These are phyloP conservation scores for Mycena sp. DNA, from an alignment of 1,284 basidiomycete species.

Conservation along the genomic window DNA sequence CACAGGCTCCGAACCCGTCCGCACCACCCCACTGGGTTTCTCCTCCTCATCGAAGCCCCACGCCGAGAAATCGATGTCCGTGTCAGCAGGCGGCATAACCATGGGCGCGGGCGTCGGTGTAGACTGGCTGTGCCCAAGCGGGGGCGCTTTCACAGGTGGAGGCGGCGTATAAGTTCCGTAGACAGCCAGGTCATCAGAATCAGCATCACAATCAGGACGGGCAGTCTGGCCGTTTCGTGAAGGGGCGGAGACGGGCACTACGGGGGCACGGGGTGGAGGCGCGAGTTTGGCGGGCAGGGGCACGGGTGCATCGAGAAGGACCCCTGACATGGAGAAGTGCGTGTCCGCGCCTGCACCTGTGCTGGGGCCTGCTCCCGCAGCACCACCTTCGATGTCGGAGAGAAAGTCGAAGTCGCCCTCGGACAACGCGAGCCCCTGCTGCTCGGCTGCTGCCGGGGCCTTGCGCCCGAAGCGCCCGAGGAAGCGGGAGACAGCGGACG, in stretches of 20 bases:
- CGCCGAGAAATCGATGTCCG: slow-evolving; percentile 27
- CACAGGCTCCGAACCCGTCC: slow-evolving; percentile 12
- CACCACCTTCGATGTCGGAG: slow-evolving; percentile 62
- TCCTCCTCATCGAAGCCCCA: slow-evolving; percentile 30
- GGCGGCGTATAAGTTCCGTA: slow-evolving; percentile 12
- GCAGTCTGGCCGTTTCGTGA: slow-evolving; percentile 5
- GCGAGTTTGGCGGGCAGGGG: slow-evolving; percentile 54
- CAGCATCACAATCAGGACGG: slow-evolving; percentile 1
- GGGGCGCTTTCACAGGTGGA: neutral
- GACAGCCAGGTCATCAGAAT: slow-evolving; percentile 15
- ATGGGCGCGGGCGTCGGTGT: slow-evolving; percentile 6
- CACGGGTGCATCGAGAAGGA: slow-evolving; percentile 43
- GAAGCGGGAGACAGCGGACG: slow-evolving; percentile 78
- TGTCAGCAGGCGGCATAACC: slow-evolving; percentile 16
- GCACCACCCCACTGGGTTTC: slow-evolving; percentile 10
- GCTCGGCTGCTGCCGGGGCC: slow-evolving; percentile 48
- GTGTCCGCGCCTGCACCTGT: neutral
- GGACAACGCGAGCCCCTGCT: slow-evolving; percentile 66
- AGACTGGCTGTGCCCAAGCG: slow-evolving; percentile 9
- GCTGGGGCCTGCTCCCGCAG: neutral
- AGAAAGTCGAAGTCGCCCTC: slow-evolving; percentile 79
- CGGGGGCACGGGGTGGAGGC: slow-evolving; percentile 46
- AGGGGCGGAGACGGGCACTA: neutral
- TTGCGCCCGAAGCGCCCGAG: slow-evolving; percentile 71
- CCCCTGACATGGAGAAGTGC: slow-evolving; percentile 30